Percentiles rank a stretch among this genome's conserved stretches.
Evolutionary conservation across 2,329 filamentous ascomycete genomes (phyloP).

Genomic region (Trichoderma sp.): DNA sequence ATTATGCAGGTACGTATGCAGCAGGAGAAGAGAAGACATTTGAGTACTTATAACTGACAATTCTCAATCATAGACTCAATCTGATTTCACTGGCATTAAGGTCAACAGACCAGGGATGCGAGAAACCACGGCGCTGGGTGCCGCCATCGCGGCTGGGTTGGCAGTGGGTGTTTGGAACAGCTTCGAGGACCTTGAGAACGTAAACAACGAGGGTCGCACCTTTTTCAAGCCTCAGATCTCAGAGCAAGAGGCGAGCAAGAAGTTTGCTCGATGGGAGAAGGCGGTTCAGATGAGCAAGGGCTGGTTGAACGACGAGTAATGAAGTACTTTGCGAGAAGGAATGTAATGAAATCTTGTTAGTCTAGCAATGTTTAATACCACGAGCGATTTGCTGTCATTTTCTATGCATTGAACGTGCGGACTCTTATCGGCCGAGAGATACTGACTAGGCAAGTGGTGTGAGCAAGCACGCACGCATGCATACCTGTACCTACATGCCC

Average conservation of each 20-base stretch:
- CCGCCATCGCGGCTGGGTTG: constrained; percentile 79
- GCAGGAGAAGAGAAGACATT: background rate
- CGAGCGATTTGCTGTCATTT: background rate
- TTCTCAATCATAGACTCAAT: constrained; percentile 57
- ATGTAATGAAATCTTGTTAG: constrained; percentile 9
- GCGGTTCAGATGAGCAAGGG: constrained; percentile 78
- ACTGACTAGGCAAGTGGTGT: background rate
- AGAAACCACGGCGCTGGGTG: constrained; percentile 78
- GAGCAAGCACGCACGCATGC: background rate
- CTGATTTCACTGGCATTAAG: constrained; percentile 76
- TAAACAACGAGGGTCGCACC: constrained; percentile 68
- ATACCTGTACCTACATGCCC: background rate
- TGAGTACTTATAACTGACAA: constrained; percentile 11
- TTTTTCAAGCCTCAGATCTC: constrained; percentile 66
- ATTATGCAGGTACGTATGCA: constrained; percentile 62
- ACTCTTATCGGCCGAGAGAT: background rate
- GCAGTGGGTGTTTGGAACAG: constrained; percentile 72
- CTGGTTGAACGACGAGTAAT: constrained; percentile 50
- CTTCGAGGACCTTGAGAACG: constrained; percentile 67
- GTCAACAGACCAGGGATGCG: constrained; percentile 78
- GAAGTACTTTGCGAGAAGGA: background rate
- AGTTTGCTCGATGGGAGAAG: constrained; percentile 71
- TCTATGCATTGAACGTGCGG: background rate
- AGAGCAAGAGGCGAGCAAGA: constrained; percentile 55
- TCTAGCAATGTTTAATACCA: background rate